Conservation (phyloP, 2,329 filamentous ascomycete species). For the Sporothrix sp. region DNA sequence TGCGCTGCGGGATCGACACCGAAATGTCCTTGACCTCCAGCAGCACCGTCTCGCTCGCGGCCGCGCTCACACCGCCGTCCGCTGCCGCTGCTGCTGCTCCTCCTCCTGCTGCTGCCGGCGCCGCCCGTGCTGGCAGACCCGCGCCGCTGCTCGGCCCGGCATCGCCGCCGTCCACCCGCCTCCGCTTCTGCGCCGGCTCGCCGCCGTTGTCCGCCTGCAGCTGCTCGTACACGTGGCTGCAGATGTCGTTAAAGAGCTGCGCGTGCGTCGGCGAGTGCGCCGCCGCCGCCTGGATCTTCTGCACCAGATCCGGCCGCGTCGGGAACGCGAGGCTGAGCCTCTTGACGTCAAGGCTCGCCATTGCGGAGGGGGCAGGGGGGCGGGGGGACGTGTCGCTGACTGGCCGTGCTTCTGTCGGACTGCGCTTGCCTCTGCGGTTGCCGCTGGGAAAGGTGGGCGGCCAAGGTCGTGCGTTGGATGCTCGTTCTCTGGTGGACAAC, state of each 20-base stretch:
- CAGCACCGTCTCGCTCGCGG: slow-evolving; percentile 40
- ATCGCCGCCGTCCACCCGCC: slow-evolving; percentile 36
- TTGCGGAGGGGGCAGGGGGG: neutral
- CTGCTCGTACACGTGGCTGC: slow-evolving; percentile 39
- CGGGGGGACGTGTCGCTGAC: too few relatives aligned
- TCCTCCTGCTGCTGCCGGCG: neutral
- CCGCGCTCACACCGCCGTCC: slow-evolving; percentile 16
- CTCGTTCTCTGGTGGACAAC: too few relatives aligned
- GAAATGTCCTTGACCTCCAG: slow-evolving; percentile 57
- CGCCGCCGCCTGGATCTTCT: slow-evolving; percentile 42
- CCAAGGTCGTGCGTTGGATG: too few relatives aligned
- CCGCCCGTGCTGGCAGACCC: slow-evolving; percentile 11
- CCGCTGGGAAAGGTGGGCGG: too few relatives aligned
- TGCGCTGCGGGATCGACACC: slow-evolving; percentile 56
- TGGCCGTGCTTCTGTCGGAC: too few relatives aligned
- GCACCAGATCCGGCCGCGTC: slow-evolving; percentile 46
- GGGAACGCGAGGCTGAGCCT: slow-evolving; percentile 44
- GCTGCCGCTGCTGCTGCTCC: slow-evolving; percentile 1
- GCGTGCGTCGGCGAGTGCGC: slow-evolving; percentile 44
- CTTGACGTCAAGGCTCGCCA: slow-evolving; percentile 36
- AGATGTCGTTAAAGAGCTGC: slow-evolving; percentile 48
- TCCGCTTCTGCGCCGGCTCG: slow-evolving; percentile 38
- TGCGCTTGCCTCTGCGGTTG: too few relatives aligned
- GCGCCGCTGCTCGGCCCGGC: slow-evolving; percentile 18
- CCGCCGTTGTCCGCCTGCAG: slow-evolving; percentile 21